Base-by-base conservation (phyloP, 2,329 filamentous ascomycete genomes). In the Aspergillus brunneoviolaceus region DNA sequence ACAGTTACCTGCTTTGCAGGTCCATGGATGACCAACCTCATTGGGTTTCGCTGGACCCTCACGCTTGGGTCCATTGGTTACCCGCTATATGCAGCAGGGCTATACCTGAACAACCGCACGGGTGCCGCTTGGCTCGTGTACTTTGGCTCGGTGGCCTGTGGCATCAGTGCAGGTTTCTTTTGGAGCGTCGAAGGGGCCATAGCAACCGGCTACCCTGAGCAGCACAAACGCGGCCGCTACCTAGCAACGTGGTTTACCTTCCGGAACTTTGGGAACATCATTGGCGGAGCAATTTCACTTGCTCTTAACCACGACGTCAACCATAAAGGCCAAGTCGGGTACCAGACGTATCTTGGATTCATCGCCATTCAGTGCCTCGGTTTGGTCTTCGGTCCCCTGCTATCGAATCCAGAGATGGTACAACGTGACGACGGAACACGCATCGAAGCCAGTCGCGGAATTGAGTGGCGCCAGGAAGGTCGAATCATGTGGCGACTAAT, bases 281-380 rank as follows among this genome's bases (percentile, higher is more conserved):
- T 84, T 7, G 82, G 82, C 11, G 82, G 81, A 3, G 76, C 80
- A 2, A 82, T 84, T 61, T 79, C 80, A 21, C 72, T 84, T 2
- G 82, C 76, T 0, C 66, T 84, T 10, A 84, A 82, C 62, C 70
- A 74, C 29, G 70, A 70, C 39, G 66, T 70, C 11, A 71, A 74
- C 23, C 73, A 76, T 0, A 65, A 71, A 1, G 65, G 66, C 2
- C 55, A 67, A 25, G 60, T 67, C 21, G 63, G 62, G 1, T 63
- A 64, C 16, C 67, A 76, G 11, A 81, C 78, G 0, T 80, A 80
- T 59, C 74, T 81, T 25, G 76, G 74, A 11, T 81, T 82, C 55
- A 79, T 82, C 50, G 78, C 77, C 21, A 78, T 82, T 49, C 80
- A 81, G 66, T 81, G 77, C 56, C 72, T 82, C 0, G 80, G 78